phyloP scores from a whole-genome alignment of 2,329 filamentous ascomycete genomes.

The Aureobasidium vineae region DNA sequence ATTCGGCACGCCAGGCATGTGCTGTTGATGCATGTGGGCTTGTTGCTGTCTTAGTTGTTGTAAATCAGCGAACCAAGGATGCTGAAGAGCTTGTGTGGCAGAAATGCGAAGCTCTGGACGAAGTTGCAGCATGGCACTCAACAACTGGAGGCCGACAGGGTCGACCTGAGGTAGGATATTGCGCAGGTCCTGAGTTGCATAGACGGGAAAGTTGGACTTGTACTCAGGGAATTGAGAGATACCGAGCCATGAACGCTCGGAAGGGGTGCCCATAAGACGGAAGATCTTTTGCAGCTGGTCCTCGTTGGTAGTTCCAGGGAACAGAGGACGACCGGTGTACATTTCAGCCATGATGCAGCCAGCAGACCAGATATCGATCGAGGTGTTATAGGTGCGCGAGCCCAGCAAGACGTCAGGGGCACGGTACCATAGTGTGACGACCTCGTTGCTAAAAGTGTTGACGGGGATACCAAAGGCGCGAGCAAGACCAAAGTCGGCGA shows the following conservation, averaged over 20 bases:
- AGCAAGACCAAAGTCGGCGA: constrained; percentile 91
- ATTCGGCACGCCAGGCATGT: constrained; percentile 27
- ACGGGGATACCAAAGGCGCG: constrained; percentile 95
- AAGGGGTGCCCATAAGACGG: constrained; percentile 96
- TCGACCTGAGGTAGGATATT: constrained; percentile 90
- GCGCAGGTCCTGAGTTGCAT: constrained; percentile 84
- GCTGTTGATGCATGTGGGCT: constrained; percentile 27
- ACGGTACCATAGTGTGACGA: constrained; percentile 96
- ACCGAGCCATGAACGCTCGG: constrained; percentile 91
- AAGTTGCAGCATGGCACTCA: constrained; percentile 88
- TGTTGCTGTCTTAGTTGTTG: constrained; percentile 45
- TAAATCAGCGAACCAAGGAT: constrained; percentile 87
- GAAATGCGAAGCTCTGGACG: constrained; percentile 88
- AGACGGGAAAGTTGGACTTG: constrained; percentile 92
- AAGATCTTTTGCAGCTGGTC: constrained; percentile 98
- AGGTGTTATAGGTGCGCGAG: constrained; percentile 97
- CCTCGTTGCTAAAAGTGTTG: constrained; percentile 97
- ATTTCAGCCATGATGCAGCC: constrained; percentile 99
- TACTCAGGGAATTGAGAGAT: constrained; percentile 97
- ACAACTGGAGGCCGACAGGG: constrained; percentile 76
- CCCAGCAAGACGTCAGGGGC: constrained; percentile 94
- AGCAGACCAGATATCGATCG: constrained; percentile 98
- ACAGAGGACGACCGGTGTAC: constrained; percentile 93
- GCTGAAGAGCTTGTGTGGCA: constrained; percentile 79
- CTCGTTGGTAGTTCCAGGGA: constrained; percentile 97